Percentiles rank a stretch among this genome's conserved stretches.
Evolutionary conservation across 805 yeast genomes (phyloP).

Genomic region (Grigorovia yakushimaensis): DNA sequence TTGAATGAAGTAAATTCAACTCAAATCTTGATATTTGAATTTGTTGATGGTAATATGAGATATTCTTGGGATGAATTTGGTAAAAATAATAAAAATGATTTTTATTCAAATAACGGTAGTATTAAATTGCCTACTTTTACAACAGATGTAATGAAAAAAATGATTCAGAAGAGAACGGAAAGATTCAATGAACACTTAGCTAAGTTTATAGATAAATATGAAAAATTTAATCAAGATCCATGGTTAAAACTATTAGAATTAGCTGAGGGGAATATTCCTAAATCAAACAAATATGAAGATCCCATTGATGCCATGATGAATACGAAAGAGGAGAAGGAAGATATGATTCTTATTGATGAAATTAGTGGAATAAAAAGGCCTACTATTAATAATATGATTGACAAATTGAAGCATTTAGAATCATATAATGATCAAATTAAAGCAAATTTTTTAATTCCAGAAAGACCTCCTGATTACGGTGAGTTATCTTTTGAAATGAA

Average conservation of each 20-base stretch:
- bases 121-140: conserved; percentile 43
- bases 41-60: conserved; percentile 54
- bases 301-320: conserved; percentile 52
- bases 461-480: conserved; percentile 37
- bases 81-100: conserved; percentile 8
- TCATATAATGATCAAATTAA: conserved; percentile 59
- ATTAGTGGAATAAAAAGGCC: conserved; percentile 28
- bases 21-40: conserved; percentile 64
- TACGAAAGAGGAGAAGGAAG: conserved; percentile 19
- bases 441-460: conserved; percentile 37
- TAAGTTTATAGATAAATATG: conserved; percentile 28
- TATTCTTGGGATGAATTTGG: conserved; percentile 35
- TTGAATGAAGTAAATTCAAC: conserved; percentile 29
- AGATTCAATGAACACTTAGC: conserved; percentile 39
- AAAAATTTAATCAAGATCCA: conserved; percentile 31
- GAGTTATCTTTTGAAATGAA: conserved; percentile 38
- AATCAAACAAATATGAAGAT: conserved; percentile 40
- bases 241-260: conserved; percentile 30
- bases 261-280: conserved; percentile 38
- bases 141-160: conserved; percentile 46
- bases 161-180: conserved; percentile 48
- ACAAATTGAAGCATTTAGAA: conserved; percentile 36
- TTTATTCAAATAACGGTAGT: conserved; percentile 23
- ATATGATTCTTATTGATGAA: conserved; percentile 17
- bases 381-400: conserved; percentile 40